Base-by-base conservation (phyloP, 495 filamentous ascomycete species). In the Melanomma pulvis-pyrius region DNA sequence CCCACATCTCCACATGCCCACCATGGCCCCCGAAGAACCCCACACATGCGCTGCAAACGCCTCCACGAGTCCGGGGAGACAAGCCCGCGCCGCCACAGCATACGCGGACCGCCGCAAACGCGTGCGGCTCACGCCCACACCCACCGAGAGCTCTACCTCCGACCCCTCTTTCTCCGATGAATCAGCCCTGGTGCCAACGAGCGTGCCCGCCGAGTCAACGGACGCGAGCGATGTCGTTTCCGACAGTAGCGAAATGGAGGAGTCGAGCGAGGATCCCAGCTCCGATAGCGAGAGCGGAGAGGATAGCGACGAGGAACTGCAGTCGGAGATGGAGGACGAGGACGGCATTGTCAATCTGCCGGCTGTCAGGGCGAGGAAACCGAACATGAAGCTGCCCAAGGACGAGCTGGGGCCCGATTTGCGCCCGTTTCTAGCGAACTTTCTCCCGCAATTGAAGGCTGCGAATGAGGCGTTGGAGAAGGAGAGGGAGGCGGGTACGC, bases 401-500 rank as follows among this genome's bases (percentile, higher is more conserved):
- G 48, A 41, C 1, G 59, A 63, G 21, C 50, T 54, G n/a, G 60
- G 34, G 3, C 29, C 41, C n/a, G 68, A 65, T n/a, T 30, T 73
- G 34, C 49, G 54, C 11, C 39, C 59, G 25, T 56, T 56, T 21
- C 49, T 71, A 44, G 55, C 52, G 46, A 32, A 51, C 24, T 74
- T 74, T 48, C 51, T 74, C 32, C 71, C 71, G 29, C 26, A 66
- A 39, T 46, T 74, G 55, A 66, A 67, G 25, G 68, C 68, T 21
- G 69, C 69, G 46, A 74, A 74, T 55, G 60, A 58, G 56, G 65
- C 66, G 49, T 39, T 74, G 17, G 69, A 74, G 61, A 55, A 19
- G 13, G 46, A 61, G 49, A 12, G 50, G 22, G 19, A 30, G 22
- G 68, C 65, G 0, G 71, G 71, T 7, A 68, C 52, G 21, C 24